phyloP scores from a whole-genome alignment of 192 early-diverging fungal species.

The Coemansia sp. region DNA sequence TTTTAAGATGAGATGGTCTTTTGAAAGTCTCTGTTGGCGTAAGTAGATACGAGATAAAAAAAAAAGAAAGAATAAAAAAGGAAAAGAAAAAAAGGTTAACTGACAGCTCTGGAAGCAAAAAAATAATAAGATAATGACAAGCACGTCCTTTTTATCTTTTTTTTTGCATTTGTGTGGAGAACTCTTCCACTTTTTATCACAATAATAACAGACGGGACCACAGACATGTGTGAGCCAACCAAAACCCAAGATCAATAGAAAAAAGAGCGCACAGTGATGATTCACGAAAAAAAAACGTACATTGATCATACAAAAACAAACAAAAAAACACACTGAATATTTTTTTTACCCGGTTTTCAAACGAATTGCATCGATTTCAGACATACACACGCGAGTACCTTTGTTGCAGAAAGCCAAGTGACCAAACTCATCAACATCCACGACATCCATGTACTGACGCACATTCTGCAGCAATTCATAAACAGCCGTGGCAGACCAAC shows the following conservation, averaged over 20 bases:
- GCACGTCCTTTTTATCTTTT: not conserved
- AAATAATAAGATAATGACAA: not conserved
- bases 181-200: too few species aligned
- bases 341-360: constrained; percentile 9
- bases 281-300: constrained; percentile 3
- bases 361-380: constrained; percentile 24
- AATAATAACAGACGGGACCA: too few species aligned
- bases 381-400: constrained; percentile 4
- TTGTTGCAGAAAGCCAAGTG: constrained; percentile 23
- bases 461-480: constrained; percentile 58
- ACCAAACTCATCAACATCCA: constrained; percentile 52
- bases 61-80: constrained; percentile 1
- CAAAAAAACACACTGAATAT: not conserved
- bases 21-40: not conserved
- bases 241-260: not conserved
- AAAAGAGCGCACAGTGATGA: constrained; percentile 1
- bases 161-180: not conserved
- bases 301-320: not conserved
- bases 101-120: not conserved
- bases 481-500: constrained; percentile 45
- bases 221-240: too few species aligned
- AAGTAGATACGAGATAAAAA: not conserved
- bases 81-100: not conserved
- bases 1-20: constrained; percentile 2
- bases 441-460: constrained; percentile 35